phyloP scores from a whole-genome alignment of 1,284 basidiomycete genomes.

The Cryptococcus floricola region DNA sequence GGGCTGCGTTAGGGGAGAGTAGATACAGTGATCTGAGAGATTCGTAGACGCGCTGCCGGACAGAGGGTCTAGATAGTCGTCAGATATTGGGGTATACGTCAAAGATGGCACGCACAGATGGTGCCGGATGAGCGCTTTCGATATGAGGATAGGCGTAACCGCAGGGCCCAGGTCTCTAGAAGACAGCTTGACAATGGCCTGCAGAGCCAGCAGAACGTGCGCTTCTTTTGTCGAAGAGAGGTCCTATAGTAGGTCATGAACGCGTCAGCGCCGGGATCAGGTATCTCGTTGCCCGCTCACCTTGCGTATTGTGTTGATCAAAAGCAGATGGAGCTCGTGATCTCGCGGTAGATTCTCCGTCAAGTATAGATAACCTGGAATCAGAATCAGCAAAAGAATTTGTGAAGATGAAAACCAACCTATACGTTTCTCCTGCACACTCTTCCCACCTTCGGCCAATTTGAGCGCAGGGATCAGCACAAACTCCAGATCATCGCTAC shows the following conservation, averaged over 20 bases:
- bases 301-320: conserved; percentile 48
- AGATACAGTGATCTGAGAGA: conserved; percentile 24
- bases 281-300: conserved; percentile 10
- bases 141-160: conserved; percentile 30
- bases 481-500: conserved; percentile 20
- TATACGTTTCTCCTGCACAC: conserved; percentile 26
- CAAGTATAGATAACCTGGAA: conserved; percentile 41
- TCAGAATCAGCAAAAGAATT: neutral
- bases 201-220: conserved; percentile 19
- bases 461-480: conserved; percentile 42
- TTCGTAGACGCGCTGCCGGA: conserved; percentile 31
- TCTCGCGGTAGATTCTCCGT: conserved; percentile 27
- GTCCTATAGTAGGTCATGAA: conserved; percentile 18
- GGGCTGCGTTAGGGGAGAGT: neutral
- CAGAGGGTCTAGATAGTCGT: conserved; percentile 18
- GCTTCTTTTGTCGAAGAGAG: conserved; percentile 10
- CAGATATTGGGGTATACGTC: neutral
- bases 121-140: conserved; percentile 29
- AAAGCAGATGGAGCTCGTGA: conserved; percentile 41
- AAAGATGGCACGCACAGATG: conserved; percentile 20
- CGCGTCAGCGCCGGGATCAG: conserved; percentile 33
- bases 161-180: conserved; percentile 41
- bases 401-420: conserved; percentile 15
- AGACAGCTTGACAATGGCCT: conserved; percentile 34
- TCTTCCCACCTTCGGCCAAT: conserved; percentile 37